These are phyloP conservation scores for Leishmania mexicana DNA, from an alignment of 208 protist genomes.

Conservation along the genomic window DNA sequence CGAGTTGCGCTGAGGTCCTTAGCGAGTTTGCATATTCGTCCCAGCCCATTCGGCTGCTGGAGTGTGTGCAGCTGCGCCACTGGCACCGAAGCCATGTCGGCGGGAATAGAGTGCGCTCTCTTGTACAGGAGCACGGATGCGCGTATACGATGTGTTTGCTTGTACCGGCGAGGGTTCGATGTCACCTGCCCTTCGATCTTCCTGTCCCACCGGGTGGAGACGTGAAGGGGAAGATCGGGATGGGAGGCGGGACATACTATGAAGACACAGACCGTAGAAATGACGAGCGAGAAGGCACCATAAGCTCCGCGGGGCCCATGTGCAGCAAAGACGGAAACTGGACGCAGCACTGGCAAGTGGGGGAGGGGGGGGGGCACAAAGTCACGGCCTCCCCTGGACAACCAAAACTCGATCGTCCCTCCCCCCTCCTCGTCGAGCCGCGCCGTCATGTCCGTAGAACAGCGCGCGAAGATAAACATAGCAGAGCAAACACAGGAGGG, in stretches of 20 bases:
- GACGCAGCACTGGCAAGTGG: background rate
- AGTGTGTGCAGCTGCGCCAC: background rate
- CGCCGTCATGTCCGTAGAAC: background rate
- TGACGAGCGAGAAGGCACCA: background rate
- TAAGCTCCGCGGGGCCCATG: background rate
- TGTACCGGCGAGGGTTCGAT: background rate
- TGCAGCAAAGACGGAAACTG: background rate
- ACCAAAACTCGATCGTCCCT: background rate
- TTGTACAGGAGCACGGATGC: background rate
- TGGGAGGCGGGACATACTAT: background rate
- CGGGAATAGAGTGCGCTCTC: background rate
- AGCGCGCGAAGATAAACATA: background rate
- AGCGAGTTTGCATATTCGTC: background rate
- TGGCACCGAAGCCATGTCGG: background rate
- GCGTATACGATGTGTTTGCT: background rate
- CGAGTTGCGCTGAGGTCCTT: no score
- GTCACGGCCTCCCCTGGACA: background rate
- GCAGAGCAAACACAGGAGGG: background rate
- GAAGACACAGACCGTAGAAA: background rate
- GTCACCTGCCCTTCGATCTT: background rate
- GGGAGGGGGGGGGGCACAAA: background rate
- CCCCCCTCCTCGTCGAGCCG: no score
- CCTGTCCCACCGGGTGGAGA: background rate
- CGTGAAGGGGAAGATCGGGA: background rate
- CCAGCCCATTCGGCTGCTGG: background rate